These are phyloP conservation scores for Beauveria pseudobassiana DNA, from an alignment of 2,329 filamentous ascomycete genomes.

Conservation along the genomic window DNA sequence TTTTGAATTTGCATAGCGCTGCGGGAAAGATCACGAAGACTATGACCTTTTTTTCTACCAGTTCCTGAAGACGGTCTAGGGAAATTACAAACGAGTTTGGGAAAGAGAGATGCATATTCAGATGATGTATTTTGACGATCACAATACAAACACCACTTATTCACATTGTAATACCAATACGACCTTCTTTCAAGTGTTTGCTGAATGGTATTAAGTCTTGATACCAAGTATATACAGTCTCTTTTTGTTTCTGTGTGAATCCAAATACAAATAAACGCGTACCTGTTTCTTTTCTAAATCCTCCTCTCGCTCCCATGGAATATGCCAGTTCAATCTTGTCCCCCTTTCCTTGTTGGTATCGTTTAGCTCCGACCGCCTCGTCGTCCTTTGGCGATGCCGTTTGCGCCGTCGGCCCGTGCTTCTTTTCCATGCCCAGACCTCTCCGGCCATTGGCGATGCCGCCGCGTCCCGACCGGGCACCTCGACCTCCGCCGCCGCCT, in stretches of 20 bases:
- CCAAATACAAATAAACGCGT: background rate
- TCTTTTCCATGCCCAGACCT: slow-evolving; percentile 45
- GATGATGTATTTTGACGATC: background rate
- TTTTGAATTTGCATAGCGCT: slow-evolving; percentile 6
- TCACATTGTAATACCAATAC: background rate
- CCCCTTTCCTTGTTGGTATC: background rate
- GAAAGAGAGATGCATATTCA: background rate
- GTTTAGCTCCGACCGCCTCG: slow-evolving; percentile 19
- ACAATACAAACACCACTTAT: background rate
- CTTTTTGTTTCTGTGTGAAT: background rate
- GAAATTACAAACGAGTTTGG: background rate
- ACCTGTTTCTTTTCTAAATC: background rate
- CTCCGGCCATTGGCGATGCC: slow-evolving; percentile 36
- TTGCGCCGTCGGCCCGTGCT: slow-evolving; percentile 30
- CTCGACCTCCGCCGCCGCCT: slow-evolving; percentile 23
- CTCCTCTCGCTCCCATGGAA: background rate
- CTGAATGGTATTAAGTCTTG: background rate
- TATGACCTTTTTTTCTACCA: background rate
- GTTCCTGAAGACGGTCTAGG: too few relatives aligned
- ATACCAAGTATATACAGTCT: slow-evolving; percentile 7
- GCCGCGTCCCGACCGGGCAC: slow-evolving; percentile 25
- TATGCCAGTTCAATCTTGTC: background rate
- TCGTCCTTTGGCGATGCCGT: slow-evolving; percentile 34
- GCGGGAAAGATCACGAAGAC: slow-evolving; percentile 1
- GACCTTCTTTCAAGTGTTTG: background rate